Base-by-base conservation (phyloP, 305 asterid genomes). In the Fraxinus xanthoxyloides region DNA sequence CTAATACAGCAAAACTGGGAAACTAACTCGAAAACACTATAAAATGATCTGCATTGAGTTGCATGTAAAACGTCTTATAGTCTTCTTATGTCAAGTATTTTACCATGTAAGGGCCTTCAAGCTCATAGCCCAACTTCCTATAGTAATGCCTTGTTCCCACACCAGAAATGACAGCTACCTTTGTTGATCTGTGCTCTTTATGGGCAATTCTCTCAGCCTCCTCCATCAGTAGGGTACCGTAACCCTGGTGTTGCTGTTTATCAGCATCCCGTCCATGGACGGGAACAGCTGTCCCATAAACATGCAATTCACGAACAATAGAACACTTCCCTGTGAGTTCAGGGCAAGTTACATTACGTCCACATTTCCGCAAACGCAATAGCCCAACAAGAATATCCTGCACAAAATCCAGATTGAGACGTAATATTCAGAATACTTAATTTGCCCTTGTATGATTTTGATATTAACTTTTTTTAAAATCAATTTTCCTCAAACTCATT, bases 81-180 rank as follows among this genome's bases (percentile, higher is more conserved):
- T 30, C 21, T 69, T 10, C 75, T 69, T 30, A 91, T 21, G 76
- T 61, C 77, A 94, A 95, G 86, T 86, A 85, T 88, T 96, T 96
- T 72, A 96, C 97, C 98, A 94, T 96, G 92, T 93, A 96, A 48
- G 98, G 98, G 77, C 99, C 99, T 90, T 96, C 98, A 77, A 96
- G 97, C 88, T 93, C 98, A 76, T 94, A 96, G 3, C 99, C 98
- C 88, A 96, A 84, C 86, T 94, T 96, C 84, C 99, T 87, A 82
- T 96, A 96, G 91, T 94, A 94, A 89, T 96, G 98, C 67, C 98
- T 90, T 28, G 99, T 96, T 54, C 99, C 99, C 46, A 96, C 99
- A 13, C 99, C 98, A 7, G 98, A 96, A 73, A 96, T 96, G 9
- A 96, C 98, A 15, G 94, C 98, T 1, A 94, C 85, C 93, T 94